A percentile compares a stretch with the other conserved stretches of the same genome.
These are phyloP conservation scores for Paramarasmius palmivorus DNA, from an alignment of 1,284 basidiomycete genomes.

Conservation along the genomic window DNA sequence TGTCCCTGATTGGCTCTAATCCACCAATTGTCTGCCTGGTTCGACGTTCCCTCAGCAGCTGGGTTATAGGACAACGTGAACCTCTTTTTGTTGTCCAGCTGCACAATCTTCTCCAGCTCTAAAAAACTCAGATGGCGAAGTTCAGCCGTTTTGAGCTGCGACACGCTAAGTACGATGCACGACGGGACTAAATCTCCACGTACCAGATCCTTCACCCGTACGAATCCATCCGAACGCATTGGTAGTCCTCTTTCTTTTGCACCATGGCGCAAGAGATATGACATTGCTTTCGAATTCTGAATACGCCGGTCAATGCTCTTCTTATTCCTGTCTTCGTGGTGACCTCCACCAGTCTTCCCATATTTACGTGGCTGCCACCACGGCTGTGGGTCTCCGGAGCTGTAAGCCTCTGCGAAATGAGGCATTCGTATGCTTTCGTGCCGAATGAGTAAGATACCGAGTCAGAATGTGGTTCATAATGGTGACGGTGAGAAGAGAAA, in stretches of 20 bases:
- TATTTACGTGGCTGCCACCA: background rate
- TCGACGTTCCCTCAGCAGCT: constrained; percentile 21
- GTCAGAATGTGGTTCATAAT: too few relatives aligned
- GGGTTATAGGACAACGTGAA: constrained; percentile 57
- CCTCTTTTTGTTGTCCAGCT: constrained; percentile 61
- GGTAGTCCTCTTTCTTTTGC: constrained; percentile 58
- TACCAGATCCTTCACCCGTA: constrained; percentile 62
- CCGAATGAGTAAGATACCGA: too few relatives aligned
- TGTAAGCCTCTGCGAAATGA: too few relatives aligned
- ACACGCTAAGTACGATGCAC: constrained; percentile 6
- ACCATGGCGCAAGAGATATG: constrained; percentile 73
- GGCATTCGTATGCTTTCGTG: too few relatives aligned
- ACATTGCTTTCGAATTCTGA: constrained; percentile 57
- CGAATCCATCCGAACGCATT: constrained; percentile 69
- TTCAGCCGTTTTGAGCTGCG: constrained; percentile 24
- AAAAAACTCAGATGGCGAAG: constrained; percentile 38
- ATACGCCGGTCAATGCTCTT: constrained; percentile 3
- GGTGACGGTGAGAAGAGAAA: too few relatives aligned
- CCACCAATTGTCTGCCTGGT: constrained; percentile 53
- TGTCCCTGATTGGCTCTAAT: constrained; percentile 86
- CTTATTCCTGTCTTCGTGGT: background rate
- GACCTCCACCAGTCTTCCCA: background rate
- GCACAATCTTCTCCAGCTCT: constrained; percentile 59
- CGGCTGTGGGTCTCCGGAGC: too few relatives aligned
- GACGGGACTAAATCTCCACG: constrained; percentile 11